Conservation (phyloP, 2,329 filamentous ascomycete genomes). For the Pseudopithomyces maydicus region DNA sequence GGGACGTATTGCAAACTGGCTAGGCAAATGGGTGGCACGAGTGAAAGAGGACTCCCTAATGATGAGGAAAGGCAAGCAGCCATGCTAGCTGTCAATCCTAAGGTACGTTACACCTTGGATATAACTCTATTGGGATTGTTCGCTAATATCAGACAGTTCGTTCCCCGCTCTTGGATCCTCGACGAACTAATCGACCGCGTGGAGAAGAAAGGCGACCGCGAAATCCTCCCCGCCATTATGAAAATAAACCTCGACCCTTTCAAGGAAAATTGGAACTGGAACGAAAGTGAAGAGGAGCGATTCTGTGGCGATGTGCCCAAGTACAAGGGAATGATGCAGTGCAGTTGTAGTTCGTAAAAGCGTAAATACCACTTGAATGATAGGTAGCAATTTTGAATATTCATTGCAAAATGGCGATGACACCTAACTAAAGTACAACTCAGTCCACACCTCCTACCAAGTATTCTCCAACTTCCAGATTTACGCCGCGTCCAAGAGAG, state of each 20-base stretch:
- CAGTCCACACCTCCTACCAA: slow-evolving; percentile 43
- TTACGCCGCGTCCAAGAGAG: slow-evolving; percentile 72
- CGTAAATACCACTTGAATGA: too few relatives aligned
- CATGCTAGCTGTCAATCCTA: slow-evolving; percentile 91
- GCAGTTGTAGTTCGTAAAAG: slow-evolving; percentile 80
- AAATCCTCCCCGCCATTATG: slow-evolving; percentile 78
- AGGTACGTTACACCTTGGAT: slow-evolving; percentile 48
- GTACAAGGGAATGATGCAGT: slow-evolving; percentile 81
- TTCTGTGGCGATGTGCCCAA: slow-evolving; percentile 87
- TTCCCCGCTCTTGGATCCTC: slow-evolving; percentile 88
- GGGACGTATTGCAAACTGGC: slow-evolving; percentile 74
- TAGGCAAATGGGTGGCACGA: slow-evolving; percentile 76
- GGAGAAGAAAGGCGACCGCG: slow-evolving; percentile 80
- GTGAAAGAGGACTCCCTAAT: slow-evolving; percentile 69
- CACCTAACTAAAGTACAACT: not conserved
- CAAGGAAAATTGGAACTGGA: slow-evolving; percentile 72
- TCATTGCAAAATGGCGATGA: not conserved
- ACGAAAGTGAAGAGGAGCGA: slow-evolving; percentile 76
- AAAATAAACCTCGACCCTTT: slow-evolving; percentile 85
- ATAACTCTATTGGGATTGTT: not conserved
- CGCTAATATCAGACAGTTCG: slow-evolving; percentile 60
- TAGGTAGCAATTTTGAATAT: too few relatives aligned
- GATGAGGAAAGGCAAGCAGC: slow-evolving; percentile 67
- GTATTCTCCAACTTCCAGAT: slow-evolving; percentile 78
- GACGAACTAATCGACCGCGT: slow-evolving; percentile 92